Base-by-base conservation (phyloP, 495 filamentous ascomycete species). In the Talaromyces nanjingensis region DNA sequence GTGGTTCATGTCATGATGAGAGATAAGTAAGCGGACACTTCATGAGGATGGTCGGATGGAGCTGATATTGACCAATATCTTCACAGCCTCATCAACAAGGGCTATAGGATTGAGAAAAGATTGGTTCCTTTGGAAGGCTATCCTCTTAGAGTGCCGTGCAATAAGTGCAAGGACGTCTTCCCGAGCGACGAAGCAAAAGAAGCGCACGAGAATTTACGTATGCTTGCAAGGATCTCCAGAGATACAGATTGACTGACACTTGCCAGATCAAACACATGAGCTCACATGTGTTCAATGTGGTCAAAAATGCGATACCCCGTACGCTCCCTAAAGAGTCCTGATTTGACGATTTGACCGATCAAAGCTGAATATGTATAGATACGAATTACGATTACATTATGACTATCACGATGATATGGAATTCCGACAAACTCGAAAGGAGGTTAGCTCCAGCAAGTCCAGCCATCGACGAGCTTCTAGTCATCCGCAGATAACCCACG, bases 1-100 rank as follows among this genome's bases (percentile, higher is more conserved):
- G 66, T 68, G 16, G 70, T 71, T 59, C 72, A 74, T 63, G 70
- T 74, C 24, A 74, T 74, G 70, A 74, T 60, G 18, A 65, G 69
- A 60, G 70, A 74, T 68, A 69, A 71, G 72, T 74, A 66, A 18
- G 37, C 58, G 11, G 20, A 6, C 24, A 33, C 29, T 14, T 45
- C 29, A 31, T 37, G 5, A 34, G 4, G 16, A 16, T 45, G 49
- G 33, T 18, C 14, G 39, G 18, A 12, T 49, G 3, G 14, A 27
- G 42, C 27, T 45, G 31, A 27, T 5, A 24, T 39, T 53, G 25
- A 49, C 20, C 55, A 24, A 70, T 65, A 2, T 9, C 9, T 5
- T 55, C 7, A 6, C 27, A 74, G 72, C 20, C 57, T 72, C 22
- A 74, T 74, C 57, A 74, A 69, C 12, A 72, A 74, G 63, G 72